Percentiles rank a stretch among this genome's conserved stretches.
These are phyloP conservation scores for Phytophthora capsici DNA, from an alignment of 352 stramenopile species.

Conservation along the genomic window DNA sequence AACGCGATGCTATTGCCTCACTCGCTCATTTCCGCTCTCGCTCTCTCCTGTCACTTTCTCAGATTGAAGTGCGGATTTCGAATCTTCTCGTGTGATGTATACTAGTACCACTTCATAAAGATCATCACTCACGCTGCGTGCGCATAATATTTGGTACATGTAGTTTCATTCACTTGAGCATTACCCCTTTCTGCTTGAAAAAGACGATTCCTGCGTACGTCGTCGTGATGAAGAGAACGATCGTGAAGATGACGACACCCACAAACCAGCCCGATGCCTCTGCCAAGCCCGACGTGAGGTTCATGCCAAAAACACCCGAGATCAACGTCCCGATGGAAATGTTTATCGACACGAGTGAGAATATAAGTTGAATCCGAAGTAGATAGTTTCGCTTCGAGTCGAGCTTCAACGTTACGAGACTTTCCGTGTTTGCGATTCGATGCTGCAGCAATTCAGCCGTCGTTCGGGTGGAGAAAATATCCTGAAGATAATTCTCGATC, in stretches of 20 bases:
- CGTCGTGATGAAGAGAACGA: constrained; percentile 39
- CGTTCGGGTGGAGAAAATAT: constrained; percentile 74
- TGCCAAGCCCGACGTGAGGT: constrained; percentile 38
- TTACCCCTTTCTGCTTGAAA: constrained; percentile 38
- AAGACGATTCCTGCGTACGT: constrained; percentile 27
- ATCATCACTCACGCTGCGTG: no score
- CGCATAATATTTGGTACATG: no score
- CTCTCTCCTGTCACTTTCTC: no score
- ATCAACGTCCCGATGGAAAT: constrained; percentile 40
- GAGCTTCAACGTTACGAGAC: constrained; percentile 70
- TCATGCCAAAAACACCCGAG: constrained; percentile 46
- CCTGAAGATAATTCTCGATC: constrained; percentile 75
- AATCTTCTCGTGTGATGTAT: no score
- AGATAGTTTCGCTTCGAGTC: constrained; percentile 79
- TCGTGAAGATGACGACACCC: constrained; percentile 40
- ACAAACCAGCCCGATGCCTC: constrained; percentile 35
- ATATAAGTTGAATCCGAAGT: constrained; percentile 38
- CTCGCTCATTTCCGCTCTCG: no score
- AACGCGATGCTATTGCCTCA: no score
- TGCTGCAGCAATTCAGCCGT: constrained; percentile 65
- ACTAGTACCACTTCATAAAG: no score
- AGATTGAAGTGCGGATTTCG: no score
- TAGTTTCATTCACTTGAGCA: constrained; percentile 25
- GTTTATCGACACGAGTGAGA: constrained; percentile 43
- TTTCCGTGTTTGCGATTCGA: constrained; percentile 74